A percentile compares a stretch with the other conserved stretches of the same genome.
These are phyloP conservation scores for Eimeria acervulina DNA, from an alignment of 169 alveolate genomes.

Conservation along the genomic window DNA sequence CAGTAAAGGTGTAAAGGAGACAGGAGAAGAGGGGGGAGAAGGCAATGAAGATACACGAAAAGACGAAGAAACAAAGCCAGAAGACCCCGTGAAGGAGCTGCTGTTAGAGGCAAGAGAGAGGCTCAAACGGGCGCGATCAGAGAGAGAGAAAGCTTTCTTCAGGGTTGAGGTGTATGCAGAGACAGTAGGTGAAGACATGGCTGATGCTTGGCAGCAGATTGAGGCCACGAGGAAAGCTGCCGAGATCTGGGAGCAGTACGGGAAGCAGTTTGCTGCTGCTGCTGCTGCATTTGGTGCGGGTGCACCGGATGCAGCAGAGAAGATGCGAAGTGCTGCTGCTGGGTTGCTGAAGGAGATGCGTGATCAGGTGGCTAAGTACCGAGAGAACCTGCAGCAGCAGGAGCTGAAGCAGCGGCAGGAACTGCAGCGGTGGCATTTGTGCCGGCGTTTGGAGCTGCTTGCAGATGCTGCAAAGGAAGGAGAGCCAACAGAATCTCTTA, in stretches of 20 bases:
- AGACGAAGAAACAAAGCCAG: neutral
- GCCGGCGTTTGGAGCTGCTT: no score
- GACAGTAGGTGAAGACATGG: neutral
- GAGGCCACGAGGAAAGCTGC: neutral
- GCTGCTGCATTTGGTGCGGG: no score
- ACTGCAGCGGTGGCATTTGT: no score
- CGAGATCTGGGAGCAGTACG: neutral
- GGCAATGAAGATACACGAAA: neutral
- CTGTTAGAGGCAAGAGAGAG: neutral
- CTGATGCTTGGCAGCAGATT: neutral
- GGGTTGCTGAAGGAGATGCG: neutral
- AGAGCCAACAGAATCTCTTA: no score
- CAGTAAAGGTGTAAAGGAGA: neutral
- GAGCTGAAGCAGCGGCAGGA: neutral
- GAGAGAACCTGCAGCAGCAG: constrained; percentile 24
- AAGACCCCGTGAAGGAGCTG: neutral
- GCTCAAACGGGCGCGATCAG: neutral
- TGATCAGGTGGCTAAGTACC: neutral
- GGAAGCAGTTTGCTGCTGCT: no score
- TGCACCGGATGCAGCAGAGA: neutral
- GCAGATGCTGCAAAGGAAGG: no score
- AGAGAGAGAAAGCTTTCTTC: neutral
- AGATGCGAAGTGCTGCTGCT: neutral
- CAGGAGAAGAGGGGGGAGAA: neutral
- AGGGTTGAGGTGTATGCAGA: neutral